Base-by-base conservation (phyloP, 305 asterid species). In the Lippia alba region DNA sequence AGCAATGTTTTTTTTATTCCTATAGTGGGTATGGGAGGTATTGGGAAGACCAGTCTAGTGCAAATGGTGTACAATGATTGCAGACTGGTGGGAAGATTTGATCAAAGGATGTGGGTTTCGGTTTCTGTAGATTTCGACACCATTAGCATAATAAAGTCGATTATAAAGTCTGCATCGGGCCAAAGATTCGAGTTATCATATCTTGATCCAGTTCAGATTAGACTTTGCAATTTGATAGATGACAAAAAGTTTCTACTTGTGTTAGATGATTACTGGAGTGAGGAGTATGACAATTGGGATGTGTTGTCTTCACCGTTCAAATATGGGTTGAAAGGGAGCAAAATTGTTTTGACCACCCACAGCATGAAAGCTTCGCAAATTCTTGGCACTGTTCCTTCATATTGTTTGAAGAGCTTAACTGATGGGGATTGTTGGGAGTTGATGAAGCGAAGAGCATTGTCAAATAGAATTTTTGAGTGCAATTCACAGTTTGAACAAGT, bases 241-340 rank as follows among this genome's bases (percentile, higher is more conserved):
- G 75, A 72, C 54, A 58, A 39, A 73, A 85, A 56, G 60, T 85
- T 87, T 60, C 74, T 85, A 51, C 82, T 85, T 24, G 84, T 87
- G 64, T 61, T 85, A 56, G 94, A 87, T 76, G 89, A 85, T 72
- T 83, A 81, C 46, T 87, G 91, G 94, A 76, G 81, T 58, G 86
- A 82, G 59, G 66, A 66, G 6, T 70, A 72, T n/a, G 73, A 18
- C 4, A 77, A 74, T 49, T 85, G 94, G 91, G 87, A 85, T 41
- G 59, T 73, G 16, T 64, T 86, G 16, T 72, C 79, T 45, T 77
- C 80, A 17, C 87, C 86, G 8, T 77, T 85, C 15, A 79, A 64
- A 64, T 81, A 64, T 58, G 94, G 86, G 54, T 68, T 60, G 0
- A 11, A 36, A 5, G 94, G 91, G 16, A 85, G 94, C 73, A 83